A percentile compares a stretch with the other conserved stretches of the same genome.
Evolutionary conservation across 2,329 filamentous ascomycete genomes (phyloP).

Genomic region (Cladosporium sp.): DNA sequence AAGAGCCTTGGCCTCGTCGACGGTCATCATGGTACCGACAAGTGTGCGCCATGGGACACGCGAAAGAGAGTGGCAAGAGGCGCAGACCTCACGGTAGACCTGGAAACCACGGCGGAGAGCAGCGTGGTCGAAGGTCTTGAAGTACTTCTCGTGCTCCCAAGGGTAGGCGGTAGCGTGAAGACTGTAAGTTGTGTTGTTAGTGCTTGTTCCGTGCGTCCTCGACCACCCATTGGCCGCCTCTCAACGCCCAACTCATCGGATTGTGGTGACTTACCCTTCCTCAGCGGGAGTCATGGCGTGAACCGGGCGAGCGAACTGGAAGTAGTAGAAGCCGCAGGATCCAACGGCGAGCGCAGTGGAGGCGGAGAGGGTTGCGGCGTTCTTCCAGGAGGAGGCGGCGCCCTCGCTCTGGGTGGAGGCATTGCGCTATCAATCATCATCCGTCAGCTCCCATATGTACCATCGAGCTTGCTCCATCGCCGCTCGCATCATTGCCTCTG

Average conservation of each 20-base stretch:
- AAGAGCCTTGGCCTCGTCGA: constrained; percentile 95
- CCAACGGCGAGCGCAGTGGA: constrained; percentile 83
- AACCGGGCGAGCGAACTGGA: constrained; percentile 84
- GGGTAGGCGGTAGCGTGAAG: constrained; percentile 89
- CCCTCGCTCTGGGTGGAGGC: constrained; percentile 67
- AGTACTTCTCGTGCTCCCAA: constrained; percentile 88
- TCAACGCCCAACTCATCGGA: background rate
- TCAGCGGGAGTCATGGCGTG: constrained; percentile 89
- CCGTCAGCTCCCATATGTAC: constrained; percentile 21
- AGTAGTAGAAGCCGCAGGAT: constrained; percentile 94
- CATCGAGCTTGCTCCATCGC: constrained; percentile 1
- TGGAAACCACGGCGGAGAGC: constrained; percentile 99
- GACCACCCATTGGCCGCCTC: background rate
- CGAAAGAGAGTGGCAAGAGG: constrained; percentile 92
- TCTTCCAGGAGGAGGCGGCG: constrained; percentile 70
- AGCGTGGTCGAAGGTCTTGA: constrained; percentile 95
- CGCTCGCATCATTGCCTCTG: background rate
- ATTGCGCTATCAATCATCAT: constrained; percentile 43
- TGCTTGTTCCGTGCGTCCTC: constrained; percentile 11
- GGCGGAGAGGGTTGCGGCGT: constrained; percentile 81
- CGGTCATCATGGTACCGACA: constrained; percentile 87
- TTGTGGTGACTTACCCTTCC: constrained; percentile 77
- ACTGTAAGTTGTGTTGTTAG: constrained; percentile 47
- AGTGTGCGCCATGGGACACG: constrained; percentile 90
- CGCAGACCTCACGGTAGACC: constrained; percentile 98